Conservation (phyloP, 306 rosid species). For the Arachis stenosperma region DNA sequence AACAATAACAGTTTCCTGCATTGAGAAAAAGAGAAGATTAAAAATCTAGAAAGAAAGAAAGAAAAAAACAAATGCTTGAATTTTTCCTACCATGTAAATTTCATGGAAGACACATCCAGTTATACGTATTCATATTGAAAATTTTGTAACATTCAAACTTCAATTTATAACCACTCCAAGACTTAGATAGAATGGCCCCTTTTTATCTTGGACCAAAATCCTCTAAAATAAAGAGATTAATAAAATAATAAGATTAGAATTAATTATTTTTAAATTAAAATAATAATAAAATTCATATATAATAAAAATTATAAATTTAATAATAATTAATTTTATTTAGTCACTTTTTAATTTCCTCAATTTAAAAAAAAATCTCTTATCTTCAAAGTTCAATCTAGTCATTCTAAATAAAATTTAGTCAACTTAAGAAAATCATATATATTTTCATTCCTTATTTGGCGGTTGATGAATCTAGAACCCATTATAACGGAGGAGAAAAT, state of each 20-base stretch:
- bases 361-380: not conserved
- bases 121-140: not conserved
- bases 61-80: not conserved
- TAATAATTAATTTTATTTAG: too few species aligned
- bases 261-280: too few species aligned
- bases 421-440: not conserved
- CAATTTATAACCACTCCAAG: not conserved
- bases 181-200: not conserved
- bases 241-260: too few species aligned
- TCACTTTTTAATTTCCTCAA: too few species aligned
- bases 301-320: too few species aligned
- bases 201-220: too few species aligned
- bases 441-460: not conserved
- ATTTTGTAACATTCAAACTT: not conserved
- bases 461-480: not conserved
- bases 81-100: not conserved
- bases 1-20: not conserved
- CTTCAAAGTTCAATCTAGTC: too few species aligned
- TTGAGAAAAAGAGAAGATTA: not conserved
- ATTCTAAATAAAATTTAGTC: not conserved
- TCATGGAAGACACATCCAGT: not conserved
- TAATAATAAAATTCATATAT: too few species aligned
- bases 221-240: too few species aligned
- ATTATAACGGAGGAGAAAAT: not conserved
- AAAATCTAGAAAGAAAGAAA: conserved; percentile 28